Evolutionary conservation across 164 flowering plant species (phyloP).

Genomic region (Cinnamomum chago): DNA sequence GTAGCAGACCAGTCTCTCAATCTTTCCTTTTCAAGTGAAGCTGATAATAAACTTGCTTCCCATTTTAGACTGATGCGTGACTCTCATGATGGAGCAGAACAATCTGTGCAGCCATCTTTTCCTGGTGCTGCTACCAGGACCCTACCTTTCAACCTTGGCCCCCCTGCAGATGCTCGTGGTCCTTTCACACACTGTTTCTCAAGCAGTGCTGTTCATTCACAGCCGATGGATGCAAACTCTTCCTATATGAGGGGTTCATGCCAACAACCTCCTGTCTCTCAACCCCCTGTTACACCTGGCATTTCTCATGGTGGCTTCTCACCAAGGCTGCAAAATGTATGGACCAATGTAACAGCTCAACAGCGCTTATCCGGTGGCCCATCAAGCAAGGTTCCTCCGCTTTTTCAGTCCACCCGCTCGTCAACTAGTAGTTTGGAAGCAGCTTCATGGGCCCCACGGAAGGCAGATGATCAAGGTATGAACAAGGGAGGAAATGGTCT

Average conservation of each 20-base stretch:
- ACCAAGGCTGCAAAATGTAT: conserved; percentile 29
- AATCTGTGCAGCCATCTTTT: conserved; percentile 25
- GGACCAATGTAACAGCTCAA: conserved; percentile 46
- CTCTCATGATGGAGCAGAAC: conserved; percentile 28
- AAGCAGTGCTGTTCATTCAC: conserved; percentile 12
- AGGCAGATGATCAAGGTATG: conserved; percentile 32
- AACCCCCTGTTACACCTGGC: conserved; percentile 26
- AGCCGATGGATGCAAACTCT: conserved; percentile 16
- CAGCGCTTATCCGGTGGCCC: conserved; percentile 26
- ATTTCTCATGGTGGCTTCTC: conserved; percentile 36
- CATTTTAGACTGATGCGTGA: conserved; percentile 23
- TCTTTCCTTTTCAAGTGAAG: conserved; percentile 19
- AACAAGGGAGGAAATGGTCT: conserved; percentile 24
- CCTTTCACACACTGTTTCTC: background rate
- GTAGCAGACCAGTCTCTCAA: conserved; percentile 27
- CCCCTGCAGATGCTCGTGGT: conserved; percentile 13
- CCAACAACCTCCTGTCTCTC: conserved; percentile 28
- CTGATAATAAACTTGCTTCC: conserved; percentile 26
- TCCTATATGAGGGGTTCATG: conserved; percentile 27
- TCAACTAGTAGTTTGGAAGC: conserved; percentile 29
- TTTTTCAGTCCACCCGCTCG: conserved; percentile 26
- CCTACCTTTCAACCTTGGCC: conserved; percentile 23
- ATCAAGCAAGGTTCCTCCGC: conserved; percentile 27
- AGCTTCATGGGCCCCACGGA: conserved; percentile 20
- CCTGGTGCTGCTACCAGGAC: conserved; percentile 25